Evolutionary conservation across 441 rosid genomes (phyloP).

Genomic region (Corymbia calophylla): DNA sequence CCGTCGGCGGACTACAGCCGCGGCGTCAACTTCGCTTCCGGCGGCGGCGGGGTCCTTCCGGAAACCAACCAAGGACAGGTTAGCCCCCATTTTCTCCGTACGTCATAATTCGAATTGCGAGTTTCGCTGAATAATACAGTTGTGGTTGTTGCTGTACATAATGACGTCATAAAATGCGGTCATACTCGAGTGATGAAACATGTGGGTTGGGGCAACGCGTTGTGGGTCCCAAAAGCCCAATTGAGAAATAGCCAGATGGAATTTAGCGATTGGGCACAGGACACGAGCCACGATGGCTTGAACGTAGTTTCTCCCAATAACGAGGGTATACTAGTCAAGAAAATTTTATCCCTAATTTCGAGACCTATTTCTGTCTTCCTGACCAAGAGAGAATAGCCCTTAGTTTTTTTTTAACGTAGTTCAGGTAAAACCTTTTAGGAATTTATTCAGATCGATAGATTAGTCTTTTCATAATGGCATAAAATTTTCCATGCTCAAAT

Average conservation of each 20-base stretch:
- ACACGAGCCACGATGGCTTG: neutral
- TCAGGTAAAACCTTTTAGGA: no score
- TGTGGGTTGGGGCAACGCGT: neutral
- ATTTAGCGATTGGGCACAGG: neutral
- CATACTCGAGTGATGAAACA: neutral
- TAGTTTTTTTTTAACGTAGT: no score
- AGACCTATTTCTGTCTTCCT: no score
- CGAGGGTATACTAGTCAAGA: neutral
- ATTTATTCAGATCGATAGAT: no score
- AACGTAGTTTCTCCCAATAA: neutral
- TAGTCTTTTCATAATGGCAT: neutral
- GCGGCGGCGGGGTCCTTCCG: constrained; percentile 42
- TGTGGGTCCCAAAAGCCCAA: neutral
- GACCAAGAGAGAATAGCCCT: no score
- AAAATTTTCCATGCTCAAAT: neutral
- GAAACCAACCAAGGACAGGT: constrained; percentile 38
- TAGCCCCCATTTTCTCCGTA: neutral
- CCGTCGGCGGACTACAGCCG: constrained; percentile 22
- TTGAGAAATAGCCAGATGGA: neutral
- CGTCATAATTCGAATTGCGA: neutral
- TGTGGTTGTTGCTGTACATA: neutral
- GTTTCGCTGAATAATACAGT: neutral
- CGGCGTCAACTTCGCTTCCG: constrained; percentile 51
- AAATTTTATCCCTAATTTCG: no score
- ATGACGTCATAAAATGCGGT: neutral